Evolutionary conservation across 2,329 filamentous ascomycete species (phyloP).

Genomic region (Aureobasidium sp.): DNA sequence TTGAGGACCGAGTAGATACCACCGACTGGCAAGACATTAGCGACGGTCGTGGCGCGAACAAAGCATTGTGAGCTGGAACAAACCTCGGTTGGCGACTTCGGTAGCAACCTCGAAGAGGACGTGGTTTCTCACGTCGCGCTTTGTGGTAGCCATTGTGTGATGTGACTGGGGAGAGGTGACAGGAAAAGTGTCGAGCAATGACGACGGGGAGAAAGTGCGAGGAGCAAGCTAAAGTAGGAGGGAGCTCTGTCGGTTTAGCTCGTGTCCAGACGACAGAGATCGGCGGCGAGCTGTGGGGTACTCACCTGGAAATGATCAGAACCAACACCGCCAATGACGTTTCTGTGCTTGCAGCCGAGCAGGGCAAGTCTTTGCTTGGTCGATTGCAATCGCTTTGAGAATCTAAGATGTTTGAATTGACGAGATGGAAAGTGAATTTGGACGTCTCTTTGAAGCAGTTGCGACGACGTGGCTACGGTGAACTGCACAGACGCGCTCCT

Average conservation of each 20-base stretch:
- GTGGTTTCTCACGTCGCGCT: slow-evolving; percentile 82
- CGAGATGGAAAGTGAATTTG: neutral
- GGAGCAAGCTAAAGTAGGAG: neutral
- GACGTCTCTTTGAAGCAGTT: neutral
- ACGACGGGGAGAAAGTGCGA: neutral
- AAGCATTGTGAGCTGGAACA: slow-evolving; percentile 17
- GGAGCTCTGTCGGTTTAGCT: slow-evolving; percentile 3
- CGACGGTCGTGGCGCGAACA: neutral
- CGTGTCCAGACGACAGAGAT: neutral
- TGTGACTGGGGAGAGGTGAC: neutral
- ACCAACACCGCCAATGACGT: neutral
- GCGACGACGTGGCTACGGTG: neutral
- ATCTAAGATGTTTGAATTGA: neutral
- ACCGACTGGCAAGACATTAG: slow-evolving; percentile 54
- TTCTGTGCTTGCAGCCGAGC: neutral
- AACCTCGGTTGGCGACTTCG: slow-evolving; percentile 93
- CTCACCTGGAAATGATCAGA: neutral
- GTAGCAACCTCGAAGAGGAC: slow-evolving; percentile 94
- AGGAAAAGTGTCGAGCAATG: neutral
- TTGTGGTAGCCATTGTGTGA: slow-evolving; percentile 26
- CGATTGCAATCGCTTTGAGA: neutral
- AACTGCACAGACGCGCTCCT: neutral
- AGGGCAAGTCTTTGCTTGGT: neutral
- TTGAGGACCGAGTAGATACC: slow-evolving; percentile 99
- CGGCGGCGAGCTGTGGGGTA: neutral